These are phyloP conservation scores for Penicillium sp. DNA, from an alignment of 2,329 filamentous ascomycete genomes.

Conservation along the genomic window DNA sequence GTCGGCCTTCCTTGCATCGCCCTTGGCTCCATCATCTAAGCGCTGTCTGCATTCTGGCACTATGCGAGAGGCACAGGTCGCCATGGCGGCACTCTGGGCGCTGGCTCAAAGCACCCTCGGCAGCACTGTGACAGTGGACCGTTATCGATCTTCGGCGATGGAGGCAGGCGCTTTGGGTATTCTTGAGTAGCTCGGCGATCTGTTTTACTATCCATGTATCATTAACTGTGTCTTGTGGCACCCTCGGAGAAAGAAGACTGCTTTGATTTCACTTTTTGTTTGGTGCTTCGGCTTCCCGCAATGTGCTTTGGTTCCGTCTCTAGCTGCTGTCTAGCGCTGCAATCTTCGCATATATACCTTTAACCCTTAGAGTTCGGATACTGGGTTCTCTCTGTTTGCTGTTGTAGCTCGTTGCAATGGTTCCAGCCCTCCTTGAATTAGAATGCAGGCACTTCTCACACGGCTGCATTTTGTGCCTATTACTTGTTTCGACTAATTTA, in stretches of 20 bases:
- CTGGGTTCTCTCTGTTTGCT: not conserved
- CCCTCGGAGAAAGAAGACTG: slow-evolving; percentile 33
- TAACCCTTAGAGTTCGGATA: slow-evolving; percentile 17
- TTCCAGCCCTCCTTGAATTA: too few species aligned
- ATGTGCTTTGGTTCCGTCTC: slow-evolving; percentile 14
- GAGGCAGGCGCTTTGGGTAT: slow-evolving; percentile 13
- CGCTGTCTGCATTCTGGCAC: slow-evolving; percentile 12
- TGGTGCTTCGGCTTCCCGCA: slow-evolving; percentile 13
- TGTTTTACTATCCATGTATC: slow-evolving; percentile 28
- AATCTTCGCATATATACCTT: slow-evolving; percentile 18
- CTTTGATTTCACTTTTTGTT: slow-evolving; percentile 19
- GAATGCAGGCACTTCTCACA: too few species aligned
- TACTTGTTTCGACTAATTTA: too few species aligned
- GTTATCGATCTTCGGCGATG: slow-evolving; percentile 20
- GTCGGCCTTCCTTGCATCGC: slow-evolving; percentile 40
- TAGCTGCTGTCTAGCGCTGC: slow-evolving; percentile 15
- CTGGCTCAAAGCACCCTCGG: not conserved
- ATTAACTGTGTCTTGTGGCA: slow-evolving; percentile 31
- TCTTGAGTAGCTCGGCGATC: slow-evolving; percentile 19
- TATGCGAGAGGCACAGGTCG: slow-evolving; percentile 14
- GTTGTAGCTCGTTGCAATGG: not conserved
- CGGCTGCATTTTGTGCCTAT: too few species aligned
- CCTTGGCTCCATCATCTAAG: slow-evolving; percentile 40
- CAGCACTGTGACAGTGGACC: slow-evolving; percentile 8
- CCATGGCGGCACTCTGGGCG: slow-evolving; percentile 3